Percentiles rank a stretch among this genome's conserved stretches.
These are phyloP conservation scores for Xerocomus potaroensis DNA, from an alignment of 768 basidiomycete species.

Conservation along the genomic window DNA sequence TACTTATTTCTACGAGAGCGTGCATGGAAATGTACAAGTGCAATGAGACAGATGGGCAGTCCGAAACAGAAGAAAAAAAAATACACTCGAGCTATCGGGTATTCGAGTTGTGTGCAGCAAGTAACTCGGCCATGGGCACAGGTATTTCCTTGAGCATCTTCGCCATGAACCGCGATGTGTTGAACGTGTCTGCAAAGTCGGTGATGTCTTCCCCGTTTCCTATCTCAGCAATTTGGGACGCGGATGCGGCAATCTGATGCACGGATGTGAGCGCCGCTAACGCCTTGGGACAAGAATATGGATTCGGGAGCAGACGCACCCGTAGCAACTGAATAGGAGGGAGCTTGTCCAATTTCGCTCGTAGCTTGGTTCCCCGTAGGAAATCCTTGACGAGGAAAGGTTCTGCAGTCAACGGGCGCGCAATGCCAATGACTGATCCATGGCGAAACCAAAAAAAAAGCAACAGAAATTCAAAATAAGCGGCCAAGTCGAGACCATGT, in stretches of 20 bases:
- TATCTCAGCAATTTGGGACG: slow-evolving; percentile 31
- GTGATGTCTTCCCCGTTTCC: slow-evolving; percentile 33
- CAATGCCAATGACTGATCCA: slow-evolving; percentile 27
- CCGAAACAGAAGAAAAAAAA: not conserved
- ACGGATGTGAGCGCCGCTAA: too few relatives aligned
- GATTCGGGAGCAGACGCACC: too few relatives aligned
- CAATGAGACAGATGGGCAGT: not conserved
- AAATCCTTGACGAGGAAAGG: slow-evolving; percentile 28
- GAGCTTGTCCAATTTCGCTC: slow-evolving; percentile 24
- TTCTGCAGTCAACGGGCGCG: slow-evolving; percentile 29
- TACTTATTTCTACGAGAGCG: slow-evolving; percentile 10
- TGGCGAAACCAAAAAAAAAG: too few relatives aligned
- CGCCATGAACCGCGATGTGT: slow-evolving; percentile 30
- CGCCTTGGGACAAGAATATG: too few relatives aligned
- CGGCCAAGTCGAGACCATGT: too few relatives aligned
- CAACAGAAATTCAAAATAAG: too few relatives aligned
- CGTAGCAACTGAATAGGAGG: slow-evolving; percentile 37
- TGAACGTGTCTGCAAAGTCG: slow-evolving; percentile 29
- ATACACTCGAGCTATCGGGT: not conserved
- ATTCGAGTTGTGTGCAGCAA: slow-evolving; percentile 13
- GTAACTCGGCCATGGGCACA: slow-evolving; percentile 28
- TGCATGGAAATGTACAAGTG: slow-evolving; percentile 1
- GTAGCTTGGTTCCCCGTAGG: slow-evolving; percentile 20
- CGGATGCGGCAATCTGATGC: slow-evolving; percentile 28
- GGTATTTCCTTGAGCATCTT: slow-evolving; percentile 30